Evolutionary conservation across 176 grass and related monocot species (phyloP).

Genomic region (Oryza nivara): DNA sequence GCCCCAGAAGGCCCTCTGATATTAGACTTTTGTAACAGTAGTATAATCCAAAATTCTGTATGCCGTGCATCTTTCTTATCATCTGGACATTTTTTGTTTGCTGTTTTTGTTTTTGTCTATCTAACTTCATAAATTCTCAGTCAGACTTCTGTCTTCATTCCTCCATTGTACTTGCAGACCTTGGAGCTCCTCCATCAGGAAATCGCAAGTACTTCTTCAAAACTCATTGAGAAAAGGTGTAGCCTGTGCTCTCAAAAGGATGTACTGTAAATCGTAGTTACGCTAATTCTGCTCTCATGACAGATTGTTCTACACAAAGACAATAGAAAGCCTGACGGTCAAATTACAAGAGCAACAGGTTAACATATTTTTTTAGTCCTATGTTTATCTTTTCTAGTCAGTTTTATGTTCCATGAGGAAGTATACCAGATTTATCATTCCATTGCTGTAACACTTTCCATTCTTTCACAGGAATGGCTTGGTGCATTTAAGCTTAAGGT

Average conservation of each 20-base stretch:
- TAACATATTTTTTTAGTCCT: conserved; percentile 42
- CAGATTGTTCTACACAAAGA: conserved; percentile 69
- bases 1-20: neutral
- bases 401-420: conserved; percentile 17
- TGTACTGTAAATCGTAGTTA: conserved; percentile 13
- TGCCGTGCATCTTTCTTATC: neutral
- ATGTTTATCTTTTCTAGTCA: conserved; percentile 14
- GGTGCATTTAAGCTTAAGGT: conserved; percentile 39
- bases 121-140: neutral
- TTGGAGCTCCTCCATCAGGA: conserved; percentile 87
- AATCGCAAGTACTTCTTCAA: conserved; percentile 49
- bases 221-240: conserved; percentile 68
- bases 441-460: neutral
- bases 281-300: conserved; percentile 30
- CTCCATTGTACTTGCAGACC: conserved; percentile 54
- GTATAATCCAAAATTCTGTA: neutral
- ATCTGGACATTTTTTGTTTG: neutral
- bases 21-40: neutral
- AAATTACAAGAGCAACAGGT: conserved; percentile 74
- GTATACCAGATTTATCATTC: neutral
- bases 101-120: neutral
- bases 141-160: conserved; percentile 21
- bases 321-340: conserved; percentile 49
- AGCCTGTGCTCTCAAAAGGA: neutral
- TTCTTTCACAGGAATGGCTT: conserved; percentile 56